phyloP scores from a whole-genome alignment of 2,329 filamentous ascomycete genomes.

The Stachybotrys chlorohalonatus region DNA sequence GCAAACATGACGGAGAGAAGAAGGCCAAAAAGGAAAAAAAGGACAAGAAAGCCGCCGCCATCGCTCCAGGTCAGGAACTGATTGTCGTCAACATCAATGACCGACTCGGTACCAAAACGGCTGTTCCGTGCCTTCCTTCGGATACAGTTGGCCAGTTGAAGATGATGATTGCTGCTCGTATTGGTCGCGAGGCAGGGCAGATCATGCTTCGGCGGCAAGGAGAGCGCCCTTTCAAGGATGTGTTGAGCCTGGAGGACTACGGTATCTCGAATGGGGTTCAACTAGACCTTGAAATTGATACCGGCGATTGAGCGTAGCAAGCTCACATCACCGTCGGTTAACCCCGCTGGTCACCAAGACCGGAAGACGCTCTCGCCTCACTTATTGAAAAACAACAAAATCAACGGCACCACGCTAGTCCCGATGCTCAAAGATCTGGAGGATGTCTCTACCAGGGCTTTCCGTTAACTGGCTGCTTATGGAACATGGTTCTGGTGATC shows the following conservation, averaged over 20 bases:
- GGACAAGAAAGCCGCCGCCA: constrained; percentile 14
- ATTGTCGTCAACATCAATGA: constrained; percentile 94
- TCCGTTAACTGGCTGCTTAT: too few species aligned
- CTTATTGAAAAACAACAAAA: too few species aligned
- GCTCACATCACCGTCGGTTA: too few species aligned
- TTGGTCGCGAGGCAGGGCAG: constrained; percentile 82
- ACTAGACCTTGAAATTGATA: constrained; percentile 53
- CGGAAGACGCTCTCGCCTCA: too few species aligned
- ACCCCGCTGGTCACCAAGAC: too few species aligned
- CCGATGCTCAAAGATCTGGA: too few species aligned
- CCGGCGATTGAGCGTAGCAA: constrained; percentile 37
- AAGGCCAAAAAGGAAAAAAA: constrained; percentile 30
- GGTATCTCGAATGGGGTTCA: constrained; percentile 86
- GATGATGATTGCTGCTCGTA: constrained; percentile 79
- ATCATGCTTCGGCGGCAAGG: constrained; percentile 89
- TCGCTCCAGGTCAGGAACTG: constrained; percentile 58
- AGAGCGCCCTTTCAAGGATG: constrained; percentile 88
- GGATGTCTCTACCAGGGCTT: too few species aligned
- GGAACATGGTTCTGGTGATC: too few species aligned
- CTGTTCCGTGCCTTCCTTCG: constrained; percentile 78
- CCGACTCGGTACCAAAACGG: constrained; percentile 88
- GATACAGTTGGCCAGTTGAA: constrained; percentile 85
- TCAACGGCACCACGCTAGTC: too few species aligned
- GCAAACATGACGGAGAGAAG: constrained; percentile 20
- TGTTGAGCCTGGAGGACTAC: constrained; percentile 81